Evolutionary conservation across 2,329 filamentous ascomycete genomes (phyloP), one percentile per base, ranked within the genome.

Genomic region (Ophiocordyceps unilateralis): DNA sequence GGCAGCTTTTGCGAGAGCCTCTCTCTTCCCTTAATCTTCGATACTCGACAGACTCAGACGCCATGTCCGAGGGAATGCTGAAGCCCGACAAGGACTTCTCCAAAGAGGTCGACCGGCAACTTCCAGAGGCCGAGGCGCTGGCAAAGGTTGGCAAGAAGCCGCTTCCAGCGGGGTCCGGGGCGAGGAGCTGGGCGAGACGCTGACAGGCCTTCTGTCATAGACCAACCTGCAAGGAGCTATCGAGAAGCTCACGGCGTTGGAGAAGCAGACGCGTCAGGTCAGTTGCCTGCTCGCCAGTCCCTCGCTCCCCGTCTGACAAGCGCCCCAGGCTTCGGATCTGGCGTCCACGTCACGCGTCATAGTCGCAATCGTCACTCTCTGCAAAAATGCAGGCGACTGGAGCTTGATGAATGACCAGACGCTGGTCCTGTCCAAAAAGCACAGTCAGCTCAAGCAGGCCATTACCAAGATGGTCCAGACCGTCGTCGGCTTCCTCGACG

Each of bases 31-130:
- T 12, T 30, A 12, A 19, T 9, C 21, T 22, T 17, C 32, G 17
- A 21, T 12, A 5, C 2, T 24, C 19, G 17, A 23, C 19, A 41
- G 15, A 43, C 30, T 40, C 41, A 37, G 26, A 38, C 45, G 44
- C 44, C 60, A 93, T 93, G 87, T 83, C 87, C 57, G 83, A 87
- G 66, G 78, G 78, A 64, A 66, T 74, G 57, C 66, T 91, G 64
- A 93, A 93, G 76, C 85, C 89, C 58, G 91, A 98, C 72, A 95
- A 93, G 81, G 91, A 98, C 78, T 95, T 84, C 76, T 82, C 84
- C 59, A 93, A 94, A 69, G 88, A 96, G 66, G 86, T 85, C 57
- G 88, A 96, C 71, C 78, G 82, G 67, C 77, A 85, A 65, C 79
- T 98, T 53, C 83, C 86, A 41, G 87, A 95, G 66, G 86, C 87